Evolutionary conservation across 1,284 basidiomycete species (phyloP).

Genomic region (Coniferiporia weirii): DNA sequence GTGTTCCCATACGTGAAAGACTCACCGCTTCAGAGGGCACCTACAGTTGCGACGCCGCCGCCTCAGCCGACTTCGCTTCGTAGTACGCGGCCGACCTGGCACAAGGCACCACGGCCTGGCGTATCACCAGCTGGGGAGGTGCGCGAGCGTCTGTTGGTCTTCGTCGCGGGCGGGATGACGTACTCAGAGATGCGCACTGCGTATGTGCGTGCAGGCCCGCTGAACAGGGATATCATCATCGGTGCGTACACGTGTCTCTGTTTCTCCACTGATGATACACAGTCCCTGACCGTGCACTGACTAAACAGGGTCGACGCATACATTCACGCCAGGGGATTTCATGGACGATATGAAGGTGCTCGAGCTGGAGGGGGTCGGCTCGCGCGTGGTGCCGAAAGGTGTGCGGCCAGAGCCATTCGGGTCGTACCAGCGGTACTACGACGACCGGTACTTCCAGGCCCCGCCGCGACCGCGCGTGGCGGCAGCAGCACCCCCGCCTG

Average conservation of each 20-base stretch:
- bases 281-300: background rate
- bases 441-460: slow-evolving; percentile 69
- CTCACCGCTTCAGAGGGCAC: slow-evolving; percentile 53
- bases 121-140: slow-evolving; percentile 36
- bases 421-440: slow-evolving; percentile 66
- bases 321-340: slow-evolving; percentile 79
- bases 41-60: slow-evolving; percentile 33
- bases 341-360: slow-evolving; percentile 83
- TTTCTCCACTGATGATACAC: background rate
- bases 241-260: slow-evolving; percentile 46
- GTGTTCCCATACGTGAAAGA: slow-evolving; percentile 93
- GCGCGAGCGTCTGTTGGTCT: slow-evolving; percentile 83
- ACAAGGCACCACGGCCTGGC: slow-evolving; percentile 56
- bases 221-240: slow-evolving; percentile 89
- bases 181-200: slow-evolving; percentile 91
- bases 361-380: slow-evolving; percentile 74
- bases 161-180: slow-evolving; percentile 94
- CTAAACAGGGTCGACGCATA: slow-evolving; percentile 80
- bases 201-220: slow-evolving; percentile 70
- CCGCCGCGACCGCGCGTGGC: slow-evolving; percentile 34
- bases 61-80: slow-evolving; percentile 71
- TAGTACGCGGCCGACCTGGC: slow-evolving; percentile 83
- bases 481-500: slow-evolving; percentile 28
- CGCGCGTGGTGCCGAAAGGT: slow-evolving; percentile 68
- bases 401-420: slow-evolving; percentile 47